Evolutionary conservation across 2,329 filamentous ascomycete species (phyloP).

Genomic region (Emergomyces africanus): DNA sequence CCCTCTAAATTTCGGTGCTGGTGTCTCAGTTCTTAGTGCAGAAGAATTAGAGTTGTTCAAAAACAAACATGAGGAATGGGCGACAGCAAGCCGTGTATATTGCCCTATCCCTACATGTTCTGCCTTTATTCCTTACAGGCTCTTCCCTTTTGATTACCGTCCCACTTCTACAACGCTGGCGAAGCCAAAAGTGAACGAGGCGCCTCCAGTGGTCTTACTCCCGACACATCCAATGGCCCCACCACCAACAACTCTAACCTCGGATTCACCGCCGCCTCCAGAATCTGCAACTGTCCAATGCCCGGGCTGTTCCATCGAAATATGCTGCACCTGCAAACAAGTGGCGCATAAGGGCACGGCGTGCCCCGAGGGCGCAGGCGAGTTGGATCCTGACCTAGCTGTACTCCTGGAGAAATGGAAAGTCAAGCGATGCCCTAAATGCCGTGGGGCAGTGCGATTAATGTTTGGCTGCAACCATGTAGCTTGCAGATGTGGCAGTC

Average conservation of each 20-base stretch:
- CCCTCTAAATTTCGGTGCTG: constrained; percentile 31
- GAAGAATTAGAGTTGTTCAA: constrained; percentile 28
- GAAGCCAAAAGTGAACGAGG: background rate
- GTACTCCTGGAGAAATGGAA: constrained; percentile 30
- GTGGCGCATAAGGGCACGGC: constrained; percentile 23
- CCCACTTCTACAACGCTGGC: background rate
- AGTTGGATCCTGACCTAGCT: constrained; percentile 23
- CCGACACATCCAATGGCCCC: constrained; percentile 5
- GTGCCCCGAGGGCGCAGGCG: constrained; percentile 24
- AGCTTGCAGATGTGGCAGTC: constrained; percentile 36
- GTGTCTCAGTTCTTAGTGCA: constrained; percentile 21
- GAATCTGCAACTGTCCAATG: constrained; percentile 23
- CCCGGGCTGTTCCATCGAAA: constrained; percentile 29
- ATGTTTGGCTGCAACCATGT: constrained; percentile 40
- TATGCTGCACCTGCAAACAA: constrained; percentile 35
- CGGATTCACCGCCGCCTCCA: background rate
- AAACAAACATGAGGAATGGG: constrained; percentile 37
- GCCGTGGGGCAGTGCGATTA: constrained; percentile 33
- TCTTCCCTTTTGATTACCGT: constrained; percentile 10
- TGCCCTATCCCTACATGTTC: constrained; percentile 39
- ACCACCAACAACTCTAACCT: constrained; percentile 11
- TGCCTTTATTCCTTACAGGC: constrained; percentile 32
- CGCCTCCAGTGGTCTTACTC: background rate
- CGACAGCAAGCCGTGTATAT: constrained; percentile 34
- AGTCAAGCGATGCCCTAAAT: constrained; percentile 40